Evolutionary conservation across 2,329 filamentous ascomycete genomes (phyloP).

Genomic region (Laburnicola sp.): DNA sequence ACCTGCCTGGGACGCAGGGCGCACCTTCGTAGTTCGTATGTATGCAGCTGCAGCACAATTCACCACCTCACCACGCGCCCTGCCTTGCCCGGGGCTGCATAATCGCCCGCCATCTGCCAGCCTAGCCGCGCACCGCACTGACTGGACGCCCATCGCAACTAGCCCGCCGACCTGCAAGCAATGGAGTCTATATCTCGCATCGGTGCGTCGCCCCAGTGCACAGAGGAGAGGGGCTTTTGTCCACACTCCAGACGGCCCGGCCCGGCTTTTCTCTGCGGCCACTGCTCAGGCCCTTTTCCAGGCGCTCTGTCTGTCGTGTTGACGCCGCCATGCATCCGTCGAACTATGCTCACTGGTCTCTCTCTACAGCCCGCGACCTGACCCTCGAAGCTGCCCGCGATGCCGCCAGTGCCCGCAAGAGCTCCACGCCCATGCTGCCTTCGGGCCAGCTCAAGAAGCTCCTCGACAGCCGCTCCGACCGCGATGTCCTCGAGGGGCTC

Average conservation of each 20-base stretch:
- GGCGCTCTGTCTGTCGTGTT: conserved; percentile 4
- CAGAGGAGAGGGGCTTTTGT: too few relatives aligned
- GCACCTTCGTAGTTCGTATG: conserved; percentile 8
- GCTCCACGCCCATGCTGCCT: conserved; percentile 68
- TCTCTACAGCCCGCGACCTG: conserved; percentile 79
- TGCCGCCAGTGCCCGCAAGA: conserved; percentile 63
- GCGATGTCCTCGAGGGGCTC: conserved; percentile 89
- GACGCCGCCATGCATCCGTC: conserved; percentile 40
- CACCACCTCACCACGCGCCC: conserved; percentile 23
- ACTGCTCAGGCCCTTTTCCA: background rate
- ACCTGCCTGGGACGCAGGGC: background rate
- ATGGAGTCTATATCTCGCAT: conserved; percentile 98
- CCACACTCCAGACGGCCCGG: too few relatives aligned
- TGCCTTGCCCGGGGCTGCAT: conserved; percentile 30
- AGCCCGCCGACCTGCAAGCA: conserved; percentile 19
- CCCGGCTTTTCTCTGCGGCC: too few relatives aligned
- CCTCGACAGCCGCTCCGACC: conserved; percentile 88
- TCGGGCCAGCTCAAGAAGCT: conserved; percentile 90
- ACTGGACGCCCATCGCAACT: too few relatives aligned
- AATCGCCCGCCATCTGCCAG: conserved; percentile 23
- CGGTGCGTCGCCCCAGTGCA: conserved; percentile 59
- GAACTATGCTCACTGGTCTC: conserved; percentile 46
- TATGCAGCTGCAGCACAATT: conserved; percentile 22
- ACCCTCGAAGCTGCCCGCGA: conserved; percentile 96
- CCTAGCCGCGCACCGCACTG: too few relatives aligned